Base-by-base conservation (phyloP, 176 grass and related monocot species). In the Oryza coarctata region DNA sequence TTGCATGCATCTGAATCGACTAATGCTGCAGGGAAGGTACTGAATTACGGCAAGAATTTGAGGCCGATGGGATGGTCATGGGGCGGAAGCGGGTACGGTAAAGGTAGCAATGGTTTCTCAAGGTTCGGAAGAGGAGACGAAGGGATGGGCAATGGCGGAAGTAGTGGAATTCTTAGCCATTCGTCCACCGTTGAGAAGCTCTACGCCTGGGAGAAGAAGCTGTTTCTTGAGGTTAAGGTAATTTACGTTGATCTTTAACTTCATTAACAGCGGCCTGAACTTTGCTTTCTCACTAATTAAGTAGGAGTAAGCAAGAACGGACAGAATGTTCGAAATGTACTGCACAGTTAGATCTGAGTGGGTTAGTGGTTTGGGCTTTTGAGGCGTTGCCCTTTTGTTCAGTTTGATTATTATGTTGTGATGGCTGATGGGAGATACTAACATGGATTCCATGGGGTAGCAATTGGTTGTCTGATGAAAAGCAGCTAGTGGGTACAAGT, bases 141-240 rank as follows among this genome's bases (percentile, higher is more conserved):
- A 31, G 82, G 82, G 36, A 78, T 88, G 58, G 77, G 84, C 64
- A 81, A 77, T 65, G 89, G 73, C 35, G 89, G 78, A 81, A 84
- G 84, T 26, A 57, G 78, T 39, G 80, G 85, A 14, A 82, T 86
- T 26, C 80, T 80, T 49, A 98, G 85, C 80, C 96, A 98, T 72
- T 90, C 92, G 36, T 88, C 96, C 68, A 98, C 96, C 29, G 96
- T 98, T 44, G 96, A 98, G 65, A 98, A 91, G 83, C 93, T 98
- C 50, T 91, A 95, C 87, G 93, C 92, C 45, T 98, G 96, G 96
- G 96, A 98, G 88, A 98, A 95, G 91, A 98, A 95, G 79, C 81
- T 98, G 73, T 95, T 91, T 75, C 90, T 93, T 82, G 96, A 98
- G 72, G 96, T 98, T 67, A 98, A 91, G 96, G 96, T 98, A 85